Conservation (phyloP, 768 basidiomycete genomes). For the Boletus tomentosulus region DNA sequence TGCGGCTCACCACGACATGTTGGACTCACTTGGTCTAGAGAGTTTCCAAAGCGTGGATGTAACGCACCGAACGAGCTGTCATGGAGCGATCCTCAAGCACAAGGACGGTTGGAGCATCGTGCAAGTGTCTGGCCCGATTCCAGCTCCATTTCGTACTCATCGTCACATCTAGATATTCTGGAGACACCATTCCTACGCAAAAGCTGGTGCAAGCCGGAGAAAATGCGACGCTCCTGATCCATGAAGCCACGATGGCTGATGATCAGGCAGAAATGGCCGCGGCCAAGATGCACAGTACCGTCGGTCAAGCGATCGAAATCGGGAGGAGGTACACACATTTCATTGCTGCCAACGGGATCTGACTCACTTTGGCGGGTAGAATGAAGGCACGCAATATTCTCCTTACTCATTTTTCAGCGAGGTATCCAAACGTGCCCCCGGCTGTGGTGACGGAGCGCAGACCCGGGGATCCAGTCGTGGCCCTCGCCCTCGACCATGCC, state of each 20-base stretch:
- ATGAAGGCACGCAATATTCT: constrained; percentile 84
- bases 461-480: constrained; percentile 46
- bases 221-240: constrained; percentile 78
- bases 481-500: constrained; percentile 79
- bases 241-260: constrained; percentile 92
- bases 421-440: constrained; percentile 83
- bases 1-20: constrained; percentile 41
- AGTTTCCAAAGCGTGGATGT: constrained; percentile 69
- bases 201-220: constrained; percentile 61
- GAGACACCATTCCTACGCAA: constrained; percentile 79
- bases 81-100: constrained; percentile 67
- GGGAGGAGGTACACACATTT: constrained; percentile 53
- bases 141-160: neutral
- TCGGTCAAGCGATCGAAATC: constrained; percentile 80
- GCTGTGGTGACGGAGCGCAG: constrained; percentile 24
- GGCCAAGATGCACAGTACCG: constrained; percentile 83
- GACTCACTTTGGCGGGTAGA: constrained; percentile 35
- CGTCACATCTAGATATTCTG: constrained; percentile 69
- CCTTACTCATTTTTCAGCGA: constrained; percentile 94
- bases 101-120: constrained; percentile 48
- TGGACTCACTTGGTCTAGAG: constrained; percentile 50
- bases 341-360: neutral
- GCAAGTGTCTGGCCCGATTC: constrained; percentile 20
- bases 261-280: constrained; percentile 70
- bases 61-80: constrained; percentile 66